Evolutionary conservation across 2,329 filamentous ascomycete genomes (phyloP).

Genomic region (Dryadomyces quercivorus): DNA sequence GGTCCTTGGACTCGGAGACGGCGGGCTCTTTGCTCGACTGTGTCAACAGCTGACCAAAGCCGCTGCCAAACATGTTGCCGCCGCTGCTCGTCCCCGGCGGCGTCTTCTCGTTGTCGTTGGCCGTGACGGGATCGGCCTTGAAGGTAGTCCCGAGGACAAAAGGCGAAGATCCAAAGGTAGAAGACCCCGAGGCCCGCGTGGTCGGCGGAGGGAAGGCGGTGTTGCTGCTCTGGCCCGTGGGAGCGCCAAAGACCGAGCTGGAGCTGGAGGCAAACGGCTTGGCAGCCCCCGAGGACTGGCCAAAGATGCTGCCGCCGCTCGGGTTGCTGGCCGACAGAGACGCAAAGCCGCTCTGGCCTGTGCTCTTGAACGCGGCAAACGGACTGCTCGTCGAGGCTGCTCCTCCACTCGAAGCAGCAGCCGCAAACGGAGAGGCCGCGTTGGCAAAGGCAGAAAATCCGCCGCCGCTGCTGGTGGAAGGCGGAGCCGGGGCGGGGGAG

Average conservation of each 20-base stretch:
- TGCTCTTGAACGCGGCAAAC: conserved; percentile 13
- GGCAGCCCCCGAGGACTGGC: conserved; percentile 12
- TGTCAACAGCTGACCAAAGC: conserved; percentile 46
- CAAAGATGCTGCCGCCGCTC: conserved; percentile 22
- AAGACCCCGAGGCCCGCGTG: conserved; percentile 11
- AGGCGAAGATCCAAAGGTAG: conserved; percentile 23
- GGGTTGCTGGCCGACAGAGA: conserved; percentile 21
- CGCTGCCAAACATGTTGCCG: conserved; percentile 41
- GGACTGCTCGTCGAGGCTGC: conserved; percentile 7
- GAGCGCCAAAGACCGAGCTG: conserved; percentile 8
- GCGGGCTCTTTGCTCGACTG: conserved; percentile 20
- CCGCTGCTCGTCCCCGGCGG: conserved; percentile 18
- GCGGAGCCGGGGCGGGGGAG: conserved; percentile 19
- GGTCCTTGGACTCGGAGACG: conserved; percentile 27
- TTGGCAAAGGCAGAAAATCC: conserved; percentile 15
- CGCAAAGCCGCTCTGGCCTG: conserved; percentile 34
- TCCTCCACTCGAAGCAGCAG: conserved; percentile 17
- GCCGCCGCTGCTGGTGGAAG: conserved; percentile 8
- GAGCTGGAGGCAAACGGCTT: conserved; percentile 22
- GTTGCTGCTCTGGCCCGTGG: conserved; percentile 14
- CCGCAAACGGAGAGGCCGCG: conserved; percentile 8
- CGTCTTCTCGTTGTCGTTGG: conserved; percentile 44
- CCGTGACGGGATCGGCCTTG: conserved; percentile 48
- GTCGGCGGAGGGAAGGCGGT: conserved; percentile 27
- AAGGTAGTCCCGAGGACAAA: conserved; percentile 61